phyloP scores from a whole-genome alignment of 306 rosid species.

The Phaseolus lunatus region DNA sequence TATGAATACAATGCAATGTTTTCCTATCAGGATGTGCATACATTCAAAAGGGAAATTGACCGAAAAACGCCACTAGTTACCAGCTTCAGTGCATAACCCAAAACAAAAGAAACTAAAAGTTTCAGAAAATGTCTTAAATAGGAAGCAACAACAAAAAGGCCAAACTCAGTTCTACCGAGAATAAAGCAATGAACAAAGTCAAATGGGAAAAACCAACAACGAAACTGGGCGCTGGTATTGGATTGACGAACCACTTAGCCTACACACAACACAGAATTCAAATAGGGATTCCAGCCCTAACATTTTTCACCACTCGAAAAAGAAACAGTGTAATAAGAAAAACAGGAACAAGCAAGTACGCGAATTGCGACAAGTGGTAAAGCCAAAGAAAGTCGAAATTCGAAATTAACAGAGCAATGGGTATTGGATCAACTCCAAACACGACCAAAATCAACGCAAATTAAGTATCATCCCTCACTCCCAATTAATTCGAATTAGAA shows the following conservation, averaged over 20 bases:
- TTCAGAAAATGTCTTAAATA: conserved; percentile 4
- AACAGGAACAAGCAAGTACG: not conserved
- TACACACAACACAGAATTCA: conserved; percentile 17
- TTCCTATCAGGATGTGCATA: not conserved
- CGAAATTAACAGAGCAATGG: conserved; percentile 38
- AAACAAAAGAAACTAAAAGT: conserved; percentile 38
- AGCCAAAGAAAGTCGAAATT: conserved; percentile 47
- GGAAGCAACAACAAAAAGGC: not conserved
- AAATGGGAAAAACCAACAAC: conserved; percentile 20
- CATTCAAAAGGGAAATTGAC: conserved; percentile 3
- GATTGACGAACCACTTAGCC: conserved; percentile 37
- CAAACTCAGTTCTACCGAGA: conserved; percentile 8
- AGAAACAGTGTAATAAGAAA: not conserved
- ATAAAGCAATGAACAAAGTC: conserved; percentile 25
- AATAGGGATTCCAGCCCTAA: conserved; percentile 50
- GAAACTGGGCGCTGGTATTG: not conserved
- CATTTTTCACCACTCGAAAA: conserved; percentile 8
- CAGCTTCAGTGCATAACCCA: conserved; percentile 39
- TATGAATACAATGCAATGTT: conserved; percentile 5
- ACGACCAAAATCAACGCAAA: conserved; percentile 27
- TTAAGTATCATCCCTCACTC: conserved; percentile 35
- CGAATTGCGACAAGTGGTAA: conserved; percentile 26
- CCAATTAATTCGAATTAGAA: conserved; percentile 39
- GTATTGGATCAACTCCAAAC: conserved; percentile 41
- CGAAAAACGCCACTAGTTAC: conserved; percentile 18